A percentile compares a stretch with the other conserved stretches of the same genome.
Conservation (phyloP, 192 early-diverging fungal genomes). For the Funneliformis mosseae region DNA sequence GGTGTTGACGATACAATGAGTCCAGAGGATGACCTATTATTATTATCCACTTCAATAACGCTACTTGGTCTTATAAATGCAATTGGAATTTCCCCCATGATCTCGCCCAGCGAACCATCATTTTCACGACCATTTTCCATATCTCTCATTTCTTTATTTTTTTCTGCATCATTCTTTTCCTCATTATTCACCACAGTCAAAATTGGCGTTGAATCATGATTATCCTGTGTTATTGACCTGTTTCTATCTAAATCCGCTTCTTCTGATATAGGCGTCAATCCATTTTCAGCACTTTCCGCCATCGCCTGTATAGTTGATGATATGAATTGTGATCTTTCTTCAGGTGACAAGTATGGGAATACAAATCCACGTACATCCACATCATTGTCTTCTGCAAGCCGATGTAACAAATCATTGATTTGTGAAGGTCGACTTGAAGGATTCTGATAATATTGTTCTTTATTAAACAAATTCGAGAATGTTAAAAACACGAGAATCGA, state of each 20-base stretch:
- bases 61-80: constrained; percentile 19
- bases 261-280: background rate
- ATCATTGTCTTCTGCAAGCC: constrained; percentile 15
- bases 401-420: constrained; percentile 4
- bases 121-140: constrained; percentile 14
- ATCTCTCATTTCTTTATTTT: constrained; percentile 2
- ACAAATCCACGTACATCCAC: constrained; percentile 27
- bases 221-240: background rate
- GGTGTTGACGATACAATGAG: background rate
- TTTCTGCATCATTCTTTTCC: background rate
- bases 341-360: background rate
- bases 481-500: background rate
- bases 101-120: background rate
- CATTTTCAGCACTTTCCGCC: constrained; percentile 19
- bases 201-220: background rate
- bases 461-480: background rate
- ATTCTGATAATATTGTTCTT: constrained; percentile 28
- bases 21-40: background rate
- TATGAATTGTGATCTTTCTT: constrained; percentile 19
- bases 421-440: background rate
- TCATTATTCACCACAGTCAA: background rate
- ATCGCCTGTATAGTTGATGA: background rate
- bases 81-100: constrained; percentile 36
- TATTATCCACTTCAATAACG: constrained; percentile 19
- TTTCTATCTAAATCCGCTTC: background rate